Conservation (phyloP, 169 alveolate species). For the Plasmodium fragile region DNA sequence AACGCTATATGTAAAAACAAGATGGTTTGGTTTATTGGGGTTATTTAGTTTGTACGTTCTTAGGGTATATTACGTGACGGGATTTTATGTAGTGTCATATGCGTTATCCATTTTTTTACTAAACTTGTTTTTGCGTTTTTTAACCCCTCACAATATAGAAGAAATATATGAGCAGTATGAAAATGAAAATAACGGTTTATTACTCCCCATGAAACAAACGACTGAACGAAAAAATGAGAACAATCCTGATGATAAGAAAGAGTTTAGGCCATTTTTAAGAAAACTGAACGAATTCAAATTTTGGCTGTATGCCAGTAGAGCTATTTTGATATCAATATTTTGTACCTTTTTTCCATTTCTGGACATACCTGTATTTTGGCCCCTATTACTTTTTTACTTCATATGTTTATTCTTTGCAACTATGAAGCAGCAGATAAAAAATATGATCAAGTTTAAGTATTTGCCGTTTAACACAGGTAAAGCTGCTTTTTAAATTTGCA, state of each 20-base stretch:
- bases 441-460: conserved; percentile 88
- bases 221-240: conserved; percentile 37
- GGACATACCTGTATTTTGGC: conserved; percentile 95
- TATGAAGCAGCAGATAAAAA: conserved; percentile 91
- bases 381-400: conserved; percentile 90
- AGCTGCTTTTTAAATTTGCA: background rate
- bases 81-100: conserved; percentile 83
- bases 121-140: conserved; percentile 79
- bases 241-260: conserved; percentile 80
- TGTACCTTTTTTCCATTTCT: conserved; percentile 83
- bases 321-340: conserved; percentile 79
- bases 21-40: conserved; percentile 81
- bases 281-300: conserved; percentile 91
- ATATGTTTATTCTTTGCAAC: conserved; percentile 88
- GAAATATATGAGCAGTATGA: conserved; percentile 86
- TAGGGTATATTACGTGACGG: conserved; percentile 72
- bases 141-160: conserved; percentile 85
- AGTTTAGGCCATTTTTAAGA: conserved; percentile 92
- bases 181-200: conserved; percentile 83
- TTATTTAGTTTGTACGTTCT: conserved; percentile 74
- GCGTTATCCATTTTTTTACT: conserved; percentile 84
- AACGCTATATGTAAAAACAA: conserved; percentile 58
- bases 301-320: conserved; percentile 89
- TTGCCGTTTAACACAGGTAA: conserved; percentile 85
- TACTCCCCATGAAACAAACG: conserved; percentile 79